Evolutionary conservation across 2,329 filamentous ascomycete species (phyloP), one percentile per base, ranked within the genome.

Genomic region (Ascochyta clinopodiicola): DNA sequence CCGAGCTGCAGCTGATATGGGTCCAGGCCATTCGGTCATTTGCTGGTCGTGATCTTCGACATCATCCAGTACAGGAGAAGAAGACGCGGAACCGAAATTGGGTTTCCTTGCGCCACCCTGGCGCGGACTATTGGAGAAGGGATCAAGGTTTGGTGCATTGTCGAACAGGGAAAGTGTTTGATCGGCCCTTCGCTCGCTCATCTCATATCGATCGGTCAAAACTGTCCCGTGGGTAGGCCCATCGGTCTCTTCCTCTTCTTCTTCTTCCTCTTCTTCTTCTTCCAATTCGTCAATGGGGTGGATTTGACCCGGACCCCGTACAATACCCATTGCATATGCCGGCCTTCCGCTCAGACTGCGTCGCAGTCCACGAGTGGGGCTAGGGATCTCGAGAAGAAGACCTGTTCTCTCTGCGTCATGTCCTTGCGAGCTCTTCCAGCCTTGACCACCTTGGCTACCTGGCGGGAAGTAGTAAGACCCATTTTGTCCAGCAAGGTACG

Each of bases 261-360:
- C 36, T 8, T 54, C 31, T n/a, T 67, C 60, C 3, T 55, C 58
- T 5, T 68, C 67, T 8, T 63, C 51, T 59, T 87, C 86, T 55
- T 88, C 86, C 12, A 81, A 75, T 66, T 86, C 84, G 34, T 86
- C 85, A 40, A 88, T 88, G 0, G 85, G 84, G 66, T 87, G 85
- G 24, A 88, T 88, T 22, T 79, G 76, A 3, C 81, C 81, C 29
- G 82, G 80, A 7, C 79, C 79, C 17, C 81, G 78, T 29, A 79
- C 72, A 45, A 82, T 77, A 38, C 74, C 76, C 45, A 83, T 81
- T 29, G 83, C 80, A 61, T 81, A 82, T 15, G 70, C 63, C 40
- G 76, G 76, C 37, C 70, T 71, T 10, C 70, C 66, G 27, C 67
- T 56, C 6, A 78, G 53, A 48, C 73, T 77, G 44, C 78, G 77